A percentile compares a stretch with the other conserved stretches of the same genome.
phyloP scores from a whole-genome alignment of 1,284 basidiomycete genomes.

The Bjerkandera adusta region DNA sequence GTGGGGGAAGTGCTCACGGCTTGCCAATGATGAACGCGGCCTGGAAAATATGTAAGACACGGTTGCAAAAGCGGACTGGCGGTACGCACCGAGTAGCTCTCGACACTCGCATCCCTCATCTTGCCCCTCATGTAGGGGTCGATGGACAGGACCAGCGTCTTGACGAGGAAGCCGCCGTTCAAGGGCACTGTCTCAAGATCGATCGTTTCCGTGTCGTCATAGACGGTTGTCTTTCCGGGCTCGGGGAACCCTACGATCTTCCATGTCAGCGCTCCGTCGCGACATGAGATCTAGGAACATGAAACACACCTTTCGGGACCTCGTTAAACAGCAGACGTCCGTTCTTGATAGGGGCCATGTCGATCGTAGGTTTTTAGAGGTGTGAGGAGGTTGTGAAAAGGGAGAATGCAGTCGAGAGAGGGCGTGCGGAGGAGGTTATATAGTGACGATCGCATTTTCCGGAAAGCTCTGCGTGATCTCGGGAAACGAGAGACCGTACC shows the following conservation, averaged over 20 bases:
- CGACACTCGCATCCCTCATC: slow-evolving; percentile 31
- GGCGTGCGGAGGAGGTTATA: too few species aligned
- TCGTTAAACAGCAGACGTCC: slow-evolving; percentile 19
- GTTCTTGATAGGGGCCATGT: slow-evolving; percentile 20
- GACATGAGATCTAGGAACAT: too few species aligned
- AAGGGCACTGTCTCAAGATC: slow-evolving; percentile 47
- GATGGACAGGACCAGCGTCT: slow-evolving; percentile 43
- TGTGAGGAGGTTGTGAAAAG: too few species aligned
- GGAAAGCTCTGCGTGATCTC: too few species aligned
- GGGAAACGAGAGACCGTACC: too few species aligned
- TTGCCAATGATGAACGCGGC: slow-evolving; percentile 35
- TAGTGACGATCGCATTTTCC: too few species aligned
- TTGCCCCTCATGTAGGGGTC: slow-evolving; percentile 46
- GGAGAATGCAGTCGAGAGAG: too few species aligned
- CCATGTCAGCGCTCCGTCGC: background rate
- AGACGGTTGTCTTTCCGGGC: slow-evolving; percentile 45
- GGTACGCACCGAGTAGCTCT: slow-evolving; percentile 28
- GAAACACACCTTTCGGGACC: slow-evolving; percentile 12
- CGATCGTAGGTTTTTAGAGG: too few species aligned
- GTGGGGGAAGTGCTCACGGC: slow-evolving; percentile 33
- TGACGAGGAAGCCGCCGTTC: slow-evolving; percentile 51
- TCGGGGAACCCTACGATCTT: slow-evolving; percentile 39
- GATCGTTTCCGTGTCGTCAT: slow-evolving; percentile 43
- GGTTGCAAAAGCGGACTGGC: background rate
- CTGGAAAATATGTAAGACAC: slow-evolving; percentile 5